These are phyloP conservation scores for Kluyveromyces sp. DNA, from an alignment of 1,139 yeast species.

Conservation along the genomic window DNA sequence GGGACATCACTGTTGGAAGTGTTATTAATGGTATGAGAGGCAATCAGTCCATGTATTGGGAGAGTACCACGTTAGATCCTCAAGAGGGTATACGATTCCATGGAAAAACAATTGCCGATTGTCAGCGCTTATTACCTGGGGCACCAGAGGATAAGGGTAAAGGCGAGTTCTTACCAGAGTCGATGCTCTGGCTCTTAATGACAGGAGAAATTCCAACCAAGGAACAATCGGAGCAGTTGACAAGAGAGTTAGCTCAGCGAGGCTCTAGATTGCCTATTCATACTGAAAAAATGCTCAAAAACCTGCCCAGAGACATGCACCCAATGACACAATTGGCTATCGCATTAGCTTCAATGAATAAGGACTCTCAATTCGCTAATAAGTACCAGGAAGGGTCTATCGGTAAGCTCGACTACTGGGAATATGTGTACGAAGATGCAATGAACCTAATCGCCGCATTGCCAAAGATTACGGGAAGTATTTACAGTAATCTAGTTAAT, in stretches of 20 bases:
- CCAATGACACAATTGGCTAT: conserved; percentile 97
- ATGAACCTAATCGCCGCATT: conserved; percentile 84
- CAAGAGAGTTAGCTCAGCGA: conserved; percentile 80
- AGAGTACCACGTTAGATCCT: conserved; percentile 47
- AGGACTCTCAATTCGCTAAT: conserved; percentile 83
- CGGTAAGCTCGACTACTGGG: conserved; percentile 85
- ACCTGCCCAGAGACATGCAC: conserved; percentile 79
- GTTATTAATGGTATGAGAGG: conserved; percentile 54
- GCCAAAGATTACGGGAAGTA: conserved; percentile 89
- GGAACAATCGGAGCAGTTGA: conserved; percentile 67
- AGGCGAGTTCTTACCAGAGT: conserved; percentile 70
- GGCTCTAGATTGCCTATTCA: conserved; percentile 73
- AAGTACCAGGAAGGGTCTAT: conserved; percentile 80
- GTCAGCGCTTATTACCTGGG: conserved; percentile 41
- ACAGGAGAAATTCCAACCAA: conserved; percentile 85
- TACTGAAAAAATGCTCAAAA: conserved; percentile 74
- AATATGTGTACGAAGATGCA: conserved; percentile 84
- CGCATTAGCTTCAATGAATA: conserved; percentile 86
- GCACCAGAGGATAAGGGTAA: conserved; percentile 33
- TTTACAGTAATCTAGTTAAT: conserved; percentile 83
- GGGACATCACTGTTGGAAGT: conserved; percentile 40
- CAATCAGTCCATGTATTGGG: conserved; percentile 45
- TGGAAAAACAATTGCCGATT: conserved; percentile 46
- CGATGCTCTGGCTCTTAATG: conserved; percentile 84
- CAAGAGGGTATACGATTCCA: conserved; percentile 49